Percentiles rank a stretch among this genome's conserved stretches.
These are phyloP conservation scores for Linnemannia zychae DNA, from an alignment of 192 early-diverging fungal genomes.

Conservation along the genomic window DNA sequence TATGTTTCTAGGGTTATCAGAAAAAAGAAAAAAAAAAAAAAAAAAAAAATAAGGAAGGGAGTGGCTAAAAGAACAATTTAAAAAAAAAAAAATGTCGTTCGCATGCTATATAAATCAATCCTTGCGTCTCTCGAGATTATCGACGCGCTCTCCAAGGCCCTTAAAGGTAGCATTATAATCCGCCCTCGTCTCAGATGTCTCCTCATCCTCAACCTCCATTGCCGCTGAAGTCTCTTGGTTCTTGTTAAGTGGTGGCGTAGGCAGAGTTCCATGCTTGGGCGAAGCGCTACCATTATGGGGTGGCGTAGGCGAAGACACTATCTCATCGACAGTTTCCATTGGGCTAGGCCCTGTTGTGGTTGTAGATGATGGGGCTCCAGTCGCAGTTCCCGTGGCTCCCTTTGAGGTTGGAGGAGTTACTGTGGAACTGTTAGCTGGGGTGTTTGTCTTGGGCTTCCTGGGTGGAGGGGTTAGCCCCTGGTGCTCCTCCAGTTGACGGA, in stretches of 20 bases:
- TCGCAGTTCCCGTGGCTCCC: constrained; percentile 24
- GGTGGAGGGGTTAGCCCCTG: constrained; percentile 49
- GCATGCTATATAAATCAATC: background rate
- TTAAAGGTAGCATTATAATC: constrained; percentile 10
- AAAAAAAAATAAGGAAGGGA: background rate
- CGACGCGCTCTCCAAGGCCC: constrained; percentile 30
- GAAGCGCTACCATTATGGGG: constrained; percentile 1
- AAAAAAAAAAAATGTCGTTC: background rate
- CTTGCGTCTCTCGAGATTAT: constrained; percentile 29
- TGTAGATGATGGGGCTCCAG: background rate
- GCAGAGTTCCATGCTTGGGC: constrained; percentile 37
- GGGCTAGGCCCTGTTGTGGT: background rate
- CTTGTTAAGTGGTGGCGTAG: constrained; percentile 47
- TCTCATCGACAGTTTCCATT: background rate
- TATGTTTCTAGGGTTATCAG: background rate
- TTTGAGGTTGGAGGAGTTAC: constrained; percentile 12
- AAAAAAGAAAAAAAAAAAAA: background rate
- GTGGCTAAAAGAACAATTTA: no score
- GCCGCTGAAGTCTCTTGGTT: constrained; percentile 23
- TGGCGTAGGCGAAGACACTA: background rate
- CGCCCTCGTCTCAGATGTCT: background rate
- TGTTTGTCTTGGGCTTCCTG: constrained; percentile 12
- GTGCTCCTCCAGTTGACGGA: constrained; percentile 52
- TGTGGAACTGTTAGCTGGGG: background rate
- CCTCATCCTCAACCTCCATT: constrained; percentile 49